Percentiles rank a stretch among this genome's conserved stretches.
Conservation (phyloP, 2,329 filamentous ascomycete genomes). For the Ophiostoma ulmi region DNA sequence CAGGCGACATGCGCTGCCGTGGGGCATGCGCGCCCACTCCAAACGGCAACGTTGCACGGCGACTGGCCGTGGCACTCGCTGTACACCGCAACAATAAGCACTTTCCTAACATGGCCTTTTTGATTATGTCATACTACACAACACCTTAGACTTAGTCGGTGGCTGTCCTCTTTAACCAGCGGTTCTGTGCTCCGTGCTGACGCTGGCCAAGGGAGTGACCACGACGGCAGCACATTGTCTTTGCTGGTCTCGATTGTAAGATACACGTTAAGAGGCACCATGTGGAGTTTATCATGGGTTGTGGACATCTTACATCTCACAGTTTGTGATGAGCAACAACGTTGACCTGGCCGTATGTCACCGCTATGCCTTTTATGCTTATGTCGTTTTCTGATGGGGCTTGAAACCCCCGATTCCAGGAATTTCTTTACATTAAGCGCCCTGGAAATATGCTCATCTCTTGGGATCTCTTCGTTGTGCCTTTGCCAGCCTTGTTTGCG, state of each 20-base stretch:
- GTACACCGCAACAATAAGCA: neutral
- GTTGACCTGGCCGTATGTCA: neutral
- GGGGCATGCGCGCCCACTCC: neutral
- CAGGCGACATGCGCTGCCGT: neutral
- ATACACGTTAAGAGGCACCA: neutral
- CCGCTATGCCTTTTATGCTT: neutral
- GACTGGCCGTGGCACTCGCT: neutral
- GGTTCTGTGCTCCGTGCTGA: neutral
- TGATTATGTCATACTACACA: slow-evolving; percentile 1
- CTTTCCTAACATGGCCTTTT: neutral
- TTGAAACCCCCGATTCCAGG: neutral
- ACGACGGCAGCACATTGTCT: neutral
- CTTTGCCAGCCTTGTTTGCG: neutral
- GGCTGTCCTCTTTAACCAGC: neutral
- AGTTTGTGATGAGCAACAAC: neutral
- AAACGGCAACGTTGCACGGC: slow-evolving; percentile 3
- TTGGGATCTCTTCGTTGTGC: neutral
- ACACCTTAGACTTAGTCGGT: neutral
- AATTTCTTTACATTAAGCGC: no score
- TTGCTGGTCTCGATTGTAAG: neutral
- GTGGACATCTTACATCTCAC: neutral
- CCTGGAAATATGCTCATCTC: neutral
- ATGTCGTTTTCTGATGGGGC: neutral
- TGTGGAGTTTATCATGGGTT: neutral
- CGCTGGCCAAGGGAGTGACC: neutral